These are phyloP conservation scores for Fusarium brevicatenulatum DNA, from an alignment of 2,329 filamentous ascomycete genomes.

Conservation along the genomic window DNA sequence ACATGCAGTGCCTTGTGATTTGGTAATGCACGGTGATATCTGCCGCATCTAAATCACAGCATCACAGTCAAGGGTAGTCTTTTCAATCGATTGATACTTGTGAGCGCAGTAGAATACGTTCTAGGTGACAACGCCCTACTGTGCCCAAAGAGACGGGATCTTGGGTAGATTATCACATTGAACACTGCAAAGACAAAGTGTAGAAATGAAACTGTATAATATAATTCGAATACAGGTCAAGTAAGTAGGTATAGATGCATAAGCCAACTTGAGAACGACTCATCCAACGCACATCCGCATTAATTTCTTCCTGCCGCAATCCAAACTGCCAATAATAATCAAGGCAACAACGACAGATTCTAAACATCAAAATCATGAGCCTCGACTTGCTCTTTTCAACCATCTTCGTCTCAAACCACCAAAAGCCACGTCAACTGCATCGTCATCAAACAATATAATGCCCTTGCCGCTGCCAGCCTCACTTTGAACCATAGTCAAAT, in stretches of 20 bases:
- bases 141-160: not conserved
- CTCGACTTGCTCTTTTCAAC: conserved; percentile 18
- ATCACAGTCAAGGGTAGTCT: not conserved
- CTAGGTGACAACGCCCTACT: not conserved
- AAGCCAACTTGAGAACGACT: conserved; percentile 11
- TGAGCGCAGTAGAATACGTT: not conserved
- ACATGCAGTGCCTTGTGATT: conserved; percentile 3
- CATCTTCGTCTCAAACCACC: conserved; percentile 14
- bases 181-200: not conserved
- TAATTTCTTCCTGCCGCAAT: conserved; percentile 6
- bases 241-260: not conserved
- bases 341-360: not conserved
- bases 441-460: not conserved
- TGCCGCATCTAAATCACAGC: not conserved
- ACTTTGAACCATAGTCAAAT: conserved; percentile 15
- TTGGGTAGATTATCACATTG: not conserved
- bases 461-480: conserved; percentile 27
- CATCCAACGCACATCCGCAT: conserved; percentile 2
- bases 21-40: not conserved
- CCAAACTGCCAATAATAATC: not conserved
- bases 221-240: not conserved
- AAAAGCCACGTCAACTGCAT: conserved; percentile 18
- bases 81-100: not conserved
- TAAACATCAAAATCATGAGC: not conserved
- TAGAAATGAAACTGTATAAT: not conserved